Conservation (phyloP, 129 eudicot genomes). For the Flaveria trinervia region DNA sequence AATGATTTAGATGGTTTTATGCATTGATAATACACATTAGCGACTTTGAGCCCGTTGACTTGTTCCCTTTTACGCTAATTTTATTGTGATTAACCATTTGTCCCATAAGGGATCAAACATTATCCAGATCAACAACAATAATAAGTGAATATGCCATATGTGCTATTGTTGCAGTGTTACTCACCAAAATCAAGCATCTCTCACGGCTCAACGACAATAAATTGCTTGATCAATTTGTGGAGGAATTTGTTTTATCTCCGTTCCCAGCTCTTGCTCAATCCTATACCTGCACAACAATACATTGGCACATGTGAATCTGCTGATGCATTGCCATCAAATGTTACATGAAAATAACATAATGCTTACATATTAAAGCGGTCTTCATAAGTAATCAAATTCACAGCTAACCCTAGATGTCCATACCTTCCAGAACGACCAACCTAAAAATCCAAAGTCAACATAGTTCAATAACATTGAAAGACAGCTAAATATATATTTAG, state of each 20-base stretch:
- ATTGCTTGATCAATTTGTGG: constrained; percentile 54
- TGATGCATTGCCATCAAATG: constrained; percentile 2
- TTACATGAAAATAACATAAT: background rate
- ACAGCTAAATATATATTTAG: background rate
- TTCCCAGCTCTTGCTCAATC: constrained; percentile 68
- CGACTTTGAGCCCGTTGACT: background rate
- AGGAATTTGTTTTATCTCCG: constrained; percentile 65
- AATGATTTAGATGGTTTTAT: background rate
- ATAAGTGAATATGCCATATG: background rate
- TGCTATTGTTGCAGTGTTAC: background rate
- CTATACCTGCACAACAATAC: constrained; percentile 42
- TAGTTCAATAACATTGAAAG: constrained; percentile 2
- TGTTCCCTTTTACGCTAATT: background rate
- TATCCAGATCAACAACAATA: background rate
- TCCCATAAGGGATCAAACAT: background rate
- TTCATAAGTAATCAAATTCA: constrained; percentile 55
- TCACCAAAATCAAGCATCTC: constrained; percentile 23
- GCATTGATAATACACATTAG: background rate
- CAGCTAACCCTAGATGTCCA: constrained; percentile 59
- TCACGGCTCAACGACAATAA: constrained; percentile 41
- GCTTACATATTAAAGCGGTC: constrained; percentile 65
- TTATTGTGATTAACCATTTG: background rate
- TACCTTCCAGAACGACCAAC: constrained; percentile 64
- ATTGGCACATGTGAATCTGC: constrained; percentile 5
- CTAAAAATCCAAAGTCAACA: constrained; percentile 22